Percentiles rank a stretch among this genome's conserved stretches.
phyloP scores from a whole-genome alignment of 768 basidiomycete species.

The Mycena chlorophos region DNA sequence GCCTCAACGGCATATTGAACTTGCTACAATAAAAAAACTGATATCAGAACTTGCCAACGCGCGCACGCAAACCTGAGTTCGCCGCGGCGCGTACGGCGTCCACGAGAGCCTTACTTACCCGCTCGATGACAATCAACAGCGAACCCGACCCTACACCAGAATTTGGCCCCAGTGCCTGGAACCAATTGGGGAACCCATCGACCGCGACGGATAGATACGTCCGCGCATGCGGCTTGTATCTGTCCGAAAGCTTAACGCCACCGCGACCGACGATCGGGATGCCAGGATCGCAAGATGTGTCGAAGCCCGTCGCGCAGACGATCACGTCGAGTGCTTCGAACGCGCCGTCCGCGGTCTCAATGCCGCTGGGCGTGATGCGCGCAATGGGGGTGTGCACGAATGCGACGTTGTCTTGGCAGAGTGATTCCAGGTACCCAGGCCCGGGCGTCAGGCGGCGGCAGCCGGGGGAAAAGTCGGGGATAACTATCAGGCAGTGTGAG shows the following conservation, averaged over 20 bases:
- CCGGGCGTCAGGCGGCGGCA: conserved; percentile 70
- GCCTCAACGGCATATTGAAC: conserved; percentile 57
- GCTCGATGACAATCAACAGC: conserved; percentile 55
- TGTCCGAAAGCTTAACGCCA: conserved; percentile 52
- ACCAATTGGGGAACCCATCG: conserved; percentile 72
- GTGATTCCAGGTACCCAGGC: conserved; percentile 65
- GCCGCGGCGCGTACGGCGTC: background rate
- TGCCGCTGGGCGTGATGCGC: conserved; percentile 52
- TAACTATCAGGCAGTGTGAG: conserved; percentile 37
- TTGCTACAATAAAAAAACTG: conserved; percentile 29
- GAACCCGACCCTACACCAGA: conserved; percentile 44
- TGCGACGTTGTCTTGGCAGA: conserved; percentile 63
- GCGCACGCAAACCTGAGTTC: background rate
- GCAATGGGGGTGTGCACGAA: conserved; percentile 54
- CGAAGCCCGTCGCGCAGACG: conserved; percentile 65
- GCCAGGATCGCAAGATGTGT: conserved; percentile 47
- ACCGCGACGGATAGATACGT: conserved; percentile 61
- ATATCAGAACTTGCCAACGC: background rate
- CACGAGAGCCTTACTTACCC: conserved; percentile 17
- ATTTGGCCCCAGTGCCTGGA: conserved; percentile 58
- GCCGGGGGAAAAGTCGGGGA: conserved; percentile 57
- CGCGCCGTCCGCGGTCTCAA: conserved; percentile 56
- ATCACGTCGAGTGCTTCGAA: conserved; percentile 58
- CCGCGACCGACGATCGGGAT: conserved; percentile 56
- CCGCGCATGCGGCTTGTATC: conserved; percentile 53